Evolutionary conservation across 2,329 filamentous ascomycete genomes (phyloP).

Genomic region (Zymoseptoria ardabiliae): DNA sequence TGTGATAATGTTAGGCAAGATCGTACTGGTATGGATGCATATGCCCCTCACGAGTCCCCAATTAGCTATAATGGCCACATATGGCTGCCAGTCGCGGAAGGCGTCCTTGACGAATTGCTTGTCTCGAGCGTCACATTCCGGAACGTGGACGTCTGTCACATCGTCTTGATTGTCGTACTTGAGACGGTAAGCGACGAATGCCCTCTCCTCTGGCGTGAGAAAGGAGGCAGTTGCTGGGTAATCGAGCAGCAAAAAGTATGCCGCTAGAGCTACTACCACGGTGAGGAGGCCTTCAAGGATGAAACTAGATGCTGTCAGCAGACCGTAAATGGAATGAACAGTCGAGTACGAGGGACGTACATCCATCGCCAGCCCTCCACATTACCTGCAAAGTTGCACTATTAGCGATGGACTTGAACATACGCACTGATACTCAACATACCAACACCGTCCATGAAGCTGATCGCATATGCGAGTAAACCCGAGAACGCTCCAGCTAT

Average conservation of each 20-base stretch:
- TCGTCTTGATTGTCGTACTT: conserved; percentile 14
- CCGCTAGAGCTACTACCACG: conserved; percentile 44
- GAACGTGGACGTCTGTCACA: conserved; percentile 4
- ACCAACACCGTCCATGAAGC: conserved; percentile 26
- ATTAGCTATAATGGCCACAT: conserved; percentile 46
- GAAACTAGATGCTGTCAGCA: conserved; percentile 37
- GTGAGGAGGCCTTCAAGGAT: conserved; percentile 45
- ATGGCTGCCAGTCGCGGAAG: conserved; percentile 44
- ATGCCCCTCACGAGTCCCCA: conserved; percentile 38
- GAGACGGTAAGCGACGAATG: conserved; percentile 16
- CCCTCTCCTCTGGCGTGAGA: conserved; percentile 28
- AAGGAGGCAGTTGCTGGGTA: conserved; percentile 45
- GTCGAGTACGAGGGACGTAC: no score
- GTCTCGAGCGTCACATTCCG: conserved; percentile 13
- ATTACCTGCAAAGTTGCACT: neutral
- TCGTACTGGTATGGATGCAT: neutral
- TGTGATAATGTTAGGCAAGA: neutral
- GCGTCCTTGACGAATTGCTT: conserved; percentile 40
- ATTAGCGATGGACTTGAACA: neutral
- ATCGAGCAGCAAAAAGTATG: conserved; percentile 48
- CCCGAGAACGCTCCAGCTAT: conserved; percentile 48
- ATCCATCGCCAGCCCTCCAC: conserved; percentile 10
- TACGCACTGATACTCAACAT: neutral
- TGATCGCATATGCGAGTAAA: conserved; percentile 46
- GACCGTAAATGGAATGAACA: neutral